phyloP scores from a whole-genome alignment of 345 rosid genomes.

The Corchorus olitorius region DNA sequence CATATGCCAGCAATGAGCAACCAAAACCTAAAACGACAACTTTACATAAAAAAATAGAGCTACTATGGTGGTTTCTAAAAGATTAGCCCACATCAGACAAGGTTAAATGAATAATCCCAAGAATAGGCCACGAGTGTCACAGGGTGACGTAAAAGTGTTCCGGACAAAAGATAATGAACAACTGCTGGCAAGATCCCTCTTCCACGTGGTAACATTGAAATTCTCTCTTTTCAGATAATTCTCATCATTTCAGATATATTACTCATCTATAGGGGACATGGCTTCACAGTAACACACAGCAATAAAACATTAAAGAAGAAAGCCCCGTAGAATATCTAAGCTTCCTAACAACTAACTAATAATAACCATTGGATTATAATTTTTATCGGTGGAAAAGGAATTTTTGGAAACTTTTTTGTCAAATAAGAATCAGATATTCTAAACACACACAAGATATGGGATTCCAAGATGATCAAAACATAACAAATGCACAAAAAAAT shows the following conservation, averaged over 20 bases:
- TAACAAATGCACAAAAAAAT: neutral
- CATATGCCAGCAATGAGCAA: too few species aligned
- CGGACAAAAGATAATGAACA: neutral
- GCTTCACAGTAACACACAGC: constrained; percentile 12
- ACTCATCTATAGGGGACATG: neutral
- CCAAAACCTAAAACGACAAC: neutral
- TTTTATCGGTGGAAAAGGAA: constrained; percentile 8
- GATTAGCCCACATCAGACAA: neutral
- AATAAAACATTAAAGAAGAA: constrained; percentile 5
- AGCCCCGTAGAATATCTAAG: constrained; percentile 6
- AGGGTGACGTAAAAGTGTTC: neutral
- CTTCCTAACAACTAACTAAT: constrained; percentile 16
- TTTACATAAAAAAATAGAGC: constrained; percentile 2
- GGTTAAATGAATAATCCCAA: neutral
- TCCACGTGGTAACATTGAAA: neutral
- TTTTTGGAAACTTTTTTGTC: neutral
- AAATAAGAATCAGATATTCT: constrained; percentile 12
- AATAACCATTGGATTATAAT: neutral
- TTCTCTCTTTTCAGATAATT: neutral
- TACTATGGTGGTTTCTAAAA: neutral
- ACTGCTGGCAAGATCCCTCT: neutral
- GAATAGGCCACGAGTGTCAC: neutral
- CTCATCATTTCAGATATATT: constrained; percentile 9
- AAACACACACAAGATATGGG: neutral
- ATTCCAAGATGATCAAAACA: neutral